Evolutionary conservation across 2,329 filamentous ascomycete species (phyloP).

Genomic region (Fusarium azukiicola): DNA sequence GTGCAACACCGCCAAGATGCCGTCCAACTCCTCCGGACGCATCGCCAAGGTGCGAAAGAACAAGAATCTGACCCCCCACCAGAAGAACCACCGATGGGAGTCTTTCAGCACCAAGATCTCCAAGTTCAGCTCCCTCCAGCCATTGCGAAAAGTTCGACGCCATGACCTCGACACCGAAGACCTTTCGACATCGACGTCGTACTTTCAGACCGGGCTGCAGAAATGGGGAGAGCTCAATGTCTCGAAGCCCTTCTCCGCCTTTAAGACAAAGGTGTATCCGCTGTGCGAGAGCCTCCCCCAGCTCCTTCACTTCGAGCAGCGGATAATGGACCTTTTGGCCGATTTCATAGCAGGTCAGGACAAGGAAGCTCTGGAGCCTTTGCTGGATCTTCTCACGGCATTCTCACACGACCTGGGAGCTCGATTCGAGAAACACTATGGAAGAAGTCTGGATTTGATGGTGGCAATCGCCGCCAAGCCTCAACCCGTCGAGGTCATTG

Average conservation of each 20-base stretch:
- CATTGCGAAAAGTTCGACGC: conserved; percentile 92
- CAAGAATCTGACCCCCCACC: conserved; percentile 86
- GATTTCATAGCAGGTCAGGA: conserved; percentile 90
- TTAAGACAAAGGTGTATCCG: conserved; percentile 87
- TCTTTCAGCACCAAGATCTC: conserved; percentile 94
- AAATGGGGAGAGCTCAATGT: conserved; percentile 97
- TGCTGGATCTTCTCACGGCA: conserved; percentile 93
- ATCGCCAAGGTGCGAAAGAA: conserved; percentile 85
- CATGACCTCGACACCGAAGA: conserved; percentile 91
- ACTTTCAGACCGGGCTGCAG: conserved; percentile 90
- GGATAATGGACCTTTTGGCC: conserved; percentile 89
- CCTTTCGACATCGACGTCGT: conserved; percentile 88
- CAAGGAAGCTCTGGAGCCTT: conserved; percentile 89
- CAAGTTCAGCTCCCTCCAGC: conserved; percentile 94
- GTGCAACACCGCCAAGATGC: conserved; percentile 72
- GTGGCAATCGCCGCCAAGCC: conserved; percentile 89
- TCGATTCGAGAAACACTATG: conserved; percentile 94
- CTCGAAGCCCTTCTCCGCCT: conserved; percentile 88
- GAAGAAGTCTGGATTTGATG: conserved; percentile 86
- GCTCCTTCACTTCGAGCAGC: conserved; percentile 93
- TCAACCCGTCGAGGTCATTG: conserved; percentile 92
- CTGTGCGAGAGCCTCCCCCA: conserved; percentile 95
- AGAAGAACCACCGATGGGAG: conserved; percentile 94
- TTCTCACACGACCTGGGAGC: conserved; percentile 96
- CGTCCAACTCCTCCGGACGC: conserved; percentile 81